Evolutionary conservation across 2,329 filamentous ascomycete genomes (phyloP), one percentile per base, ranked within the genome.

Genomic region (Aspergillus amoenus): DNA sequence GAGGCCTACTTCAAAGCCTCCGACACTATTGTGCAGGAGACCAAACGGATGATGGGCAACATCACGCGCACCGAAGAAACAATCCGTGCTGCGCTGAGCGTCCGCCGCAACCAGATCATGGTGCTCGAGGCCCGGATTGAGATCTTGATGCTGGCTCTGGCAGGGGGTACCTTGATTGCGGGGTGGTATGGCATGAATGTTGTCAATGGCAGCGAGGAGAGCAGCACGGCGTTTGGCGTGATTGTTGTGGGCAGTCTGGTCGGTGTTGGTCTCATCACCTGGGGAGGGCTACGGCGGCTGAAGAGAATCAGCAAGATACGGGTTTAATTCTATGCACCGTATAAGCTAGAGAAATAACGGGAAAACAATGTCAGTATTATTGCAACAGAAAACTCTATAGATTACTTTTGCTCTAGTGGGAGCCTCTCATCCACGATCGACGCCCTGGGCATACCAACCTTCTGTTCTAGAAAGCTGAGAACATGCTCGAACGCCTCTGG

Each of bases 91-190:
- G 64, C 70, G 15, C 54, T 76, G 40, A 67, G 70, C 37, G 71
- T 74, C 42, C 69, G 70, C 34, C 67, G 72, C 4, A 76, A 76
- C 45, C 72, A 75, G 56, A 75, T 76, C 59, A 72, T 76, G 70
- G 64, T 75, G 3, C 65, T 76, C 11, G 72, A 75, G 52, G 69
- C 70, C 7, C 67, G 70, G 59, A 62, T 76, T 27, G 71, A 73
- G 60, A 73, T 75, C 34, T 62, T 68, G 50, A 74, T 74, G 65
- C 58, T 75, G 5, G 70, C 68, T 4, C 60, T 76, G n/a, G 69
- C 70, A 0, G 63, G 63, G n/a, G 70, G 68, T 1, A 76, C 73
- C 0, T 63, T 75, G 24, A 65, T 74, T 13, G 70, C 72, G 0
- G 73, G 73, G 1, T 62, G 70, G 17, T 72, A 72, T 55, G 73